These are phyloP conservation scores for Schizonepeta tenuifolia DNA, from an alignment of 257 asterid species.

Conservation along the genomic window DNA sequence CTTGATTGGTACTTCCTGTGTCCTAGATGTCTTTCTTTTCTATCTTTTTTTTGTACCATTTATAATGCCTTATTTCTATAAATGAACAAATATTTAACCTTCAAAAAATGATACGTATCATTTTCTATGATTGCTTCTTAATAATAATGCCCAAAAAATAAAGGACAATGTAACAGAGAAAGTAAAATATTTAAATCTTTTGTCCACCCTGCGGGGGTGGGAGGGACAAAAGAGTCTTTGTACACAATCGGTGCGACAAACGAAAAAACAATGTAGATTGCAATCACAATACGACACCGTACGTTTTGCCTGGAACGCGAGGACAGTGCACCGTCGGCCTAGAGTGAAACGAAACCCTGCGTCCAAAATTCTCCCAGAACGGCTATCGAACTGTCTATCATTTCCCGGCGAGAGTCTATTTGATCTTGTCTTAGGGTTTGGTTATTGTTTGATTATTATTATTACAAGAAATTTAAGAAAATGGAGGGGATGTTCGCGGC, in stretches of 20 bases:
- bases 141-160: no score
- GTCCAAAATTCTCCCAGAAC: conserved; percentile 20
- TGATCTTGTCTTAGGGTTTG: conserved; percentile 8
- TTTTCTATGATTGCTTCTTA: no score
- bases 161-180: no score
- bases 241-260: not conserved
- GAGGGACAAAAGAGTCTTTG: no score
- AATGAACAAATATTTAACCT: no score
- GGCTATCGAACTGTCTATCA: not conserved
- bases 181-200: no score
- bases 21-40: no score
- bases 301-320: not conserved
- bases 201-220: no score
- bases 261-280: not conserved
- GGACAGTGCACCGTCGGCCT: not conserved
- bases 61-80: no score
- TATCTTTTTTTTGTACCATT: no score
- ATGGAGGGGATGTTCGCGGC: conserved; percentile 84
- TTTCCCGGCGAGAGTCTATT: not conserved
- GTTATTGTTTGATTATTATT: not conserved
- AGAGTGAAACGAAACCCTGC: conserved; percentile 11
- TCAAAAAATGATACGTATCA: no score
- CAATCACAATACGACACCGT: conserved; percentile 18
- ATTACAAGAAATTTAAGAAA: not conserved
- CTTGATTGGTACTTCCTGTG: no score